Evolutionary conservation across 352 stramenopile species (phyloP).

Genomic region (Phytophthora sp.): DNA sequence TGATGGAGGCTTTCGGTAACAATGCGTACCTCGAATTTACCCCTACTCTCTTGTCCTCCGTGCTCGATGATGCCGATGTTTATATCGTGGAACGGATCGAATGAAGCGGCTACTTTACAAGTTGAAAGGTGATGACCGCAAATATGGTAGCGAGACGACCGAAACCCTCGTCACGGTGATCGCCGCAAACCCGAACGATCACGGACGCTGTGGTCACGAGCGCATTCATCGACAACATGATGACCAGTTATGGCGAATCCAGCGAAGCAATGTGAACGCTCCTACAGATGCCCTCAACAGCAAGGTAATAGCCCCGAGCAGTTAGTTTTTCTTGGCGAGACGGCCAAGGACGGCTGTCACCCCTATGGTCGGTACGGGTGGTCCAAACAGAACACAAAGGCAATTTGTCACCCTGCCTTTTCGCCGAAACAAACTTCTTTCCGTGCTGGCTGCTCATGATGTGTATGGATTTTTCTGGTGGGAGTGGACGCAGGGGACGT

Average conservation of each 20-base stretch:
- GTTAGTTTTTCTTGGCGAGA: too few species aligned
- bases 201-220: background rate
- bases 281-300: too few species aligned
- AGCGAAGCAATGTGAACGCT: too few species aligned
- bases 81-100: background rate
- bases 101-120: conserved; percentile 7
- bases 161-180: background rate
- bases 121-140: background rate
- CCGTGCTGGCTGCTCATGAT: too few species aligned
- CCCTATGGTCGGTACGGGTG: too few species aligned
- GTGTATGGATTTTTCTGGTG: too few species aligned
- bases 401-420: too few species aligned
- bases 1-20: conserved; percentile 3
- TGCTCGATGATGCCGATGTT: background rate
- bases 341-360: too few species aligned
- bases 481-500: too few species aligned
- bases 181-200: background rate
- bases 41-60: background rate
- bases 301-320: too few species aligned
- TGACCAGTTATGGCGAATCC: background rate
- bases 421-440: too few species aligned
- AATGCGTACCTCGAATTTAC: background rate
- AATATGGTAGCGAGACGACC: background rate
- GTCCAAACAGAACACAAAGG: too few species aligned
- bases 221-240: background rate